phyloP scores from a whole-genome alignment of 257 asterid genomes.

The Dorcoceras hygrometricum region DNA sequence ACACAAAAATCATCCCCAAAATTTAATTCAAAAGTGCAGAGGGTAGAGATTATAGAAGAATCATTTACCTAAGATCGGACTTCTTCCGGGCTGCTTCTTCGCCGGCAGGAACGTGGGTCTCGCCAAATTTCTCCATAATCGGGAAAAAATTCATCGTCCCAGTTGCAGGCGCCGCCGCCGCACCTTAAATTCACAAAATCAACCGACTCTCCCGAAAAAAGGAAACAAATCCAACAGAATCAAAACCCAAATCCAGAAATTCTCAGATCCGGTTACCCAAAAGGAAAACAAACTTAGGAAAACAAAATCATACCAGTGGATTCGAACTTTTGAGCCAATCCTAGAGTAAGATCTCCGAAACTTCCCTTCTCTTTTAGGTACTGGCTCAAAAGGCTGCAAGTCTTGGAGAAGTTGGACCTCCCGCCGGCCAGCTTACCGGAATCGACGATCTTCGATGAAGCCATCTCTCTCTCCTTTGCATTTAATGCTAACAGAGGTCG shows the following conservation, averaged over 20 bases:
- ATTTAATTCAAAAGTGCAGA: background rate
- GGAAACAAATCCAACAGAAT: conserved; percentile 4
- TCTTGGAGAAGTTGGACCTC: conserved; percentile 64
- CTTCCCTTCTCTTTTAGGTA: conserved; percentile 72
- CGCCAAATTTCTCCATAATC: conserved; percentile 38
- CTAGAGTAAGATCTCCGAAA: conserved; percentile 66
- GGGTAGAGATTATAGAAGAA: background rate
- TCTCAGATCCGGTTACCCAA: background rate
- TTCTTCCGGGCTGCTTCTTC: conserved; percentile 29
- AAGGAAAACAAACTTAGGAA: background rate
- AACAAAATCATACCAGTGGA: conserved; percentile 32
- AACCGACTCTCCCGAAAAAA: background rate
- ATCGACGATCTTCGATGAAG: conserved; percentile 47
- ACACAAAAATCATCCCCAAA: background rate
- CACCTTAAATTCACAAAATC: background rate
- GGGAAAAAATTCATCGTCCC: conserved; percentile 51
- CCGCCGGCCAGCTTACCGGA: conserved; percentile 51
- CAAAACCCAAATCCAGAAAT: conserved; percentile 14
- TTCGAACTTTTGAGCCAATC: conserved; percentile 38
- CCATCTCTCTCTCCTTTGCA: conserved; percentile 29
- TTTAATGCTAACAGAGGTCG: background rate
- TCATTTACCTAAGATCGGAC: conserved; percentile 26
- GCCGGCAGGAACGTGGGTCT: conserved; percentile 20
- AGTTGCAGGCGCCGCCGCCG: conserved; percentile 35
- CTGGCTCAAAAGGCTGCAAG: conserved; percentile 64